These are phyloP conservation scores for Colletotrichum endophyticum DNA, from an alignment of 2,329 filamentous ascomycete genomes.

Conservation along the genomic window DNA sequence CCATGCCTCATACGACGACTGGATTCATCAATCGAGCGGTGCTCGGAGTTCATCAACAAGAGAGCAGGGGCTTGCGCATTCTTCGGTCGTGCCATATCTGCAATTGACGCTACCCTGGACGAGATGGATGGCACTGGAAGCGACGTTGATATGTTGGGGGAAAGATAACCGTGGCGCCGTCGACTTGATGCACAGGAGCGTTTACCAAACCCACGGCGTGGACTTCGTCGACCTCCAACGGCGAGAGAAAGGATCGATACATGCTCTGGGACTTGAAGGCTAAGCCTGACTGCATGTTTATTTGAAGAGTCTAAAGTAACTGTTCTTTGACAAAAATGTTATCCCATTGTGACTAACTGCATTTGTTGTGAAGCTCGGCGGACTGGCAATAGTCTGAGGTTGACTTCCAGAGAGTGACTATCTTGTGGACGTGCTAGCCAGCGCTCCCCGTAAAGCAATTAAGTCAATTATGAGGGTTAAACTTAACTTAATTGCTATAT, in stretches of 20 bases:
- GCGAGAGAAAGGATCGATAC: not conserved
- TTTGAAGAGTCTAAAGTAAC: fast-evolving
- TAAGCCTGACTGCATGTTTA: not conserved
- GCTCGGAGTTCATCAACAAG: not conserved
- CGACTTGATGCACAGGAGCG: not conserved
- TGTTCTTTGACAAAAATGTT: not conserved
- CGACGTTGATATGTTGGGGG: not conserved
- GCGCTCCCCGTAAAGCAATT: too few relatives aligned
- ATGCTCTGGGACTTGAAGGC: not conserved
- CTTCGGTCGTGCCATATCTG: not conserved
- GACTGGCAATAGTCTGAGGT: not conserved
- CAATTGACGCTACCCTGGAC: not conserved
- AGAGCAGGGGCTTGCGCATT: not conserved
- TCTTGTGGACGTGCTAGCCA: not conserved
- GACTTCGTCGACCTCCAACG: not conserved
- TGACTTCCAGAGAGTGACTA: not conserved
- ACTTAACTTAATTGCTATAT: too few relatives aligned
- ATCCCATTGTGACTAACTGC: not conserved
- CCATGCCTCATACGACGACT: not conserved
- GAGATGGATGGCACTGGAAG: not conserved
- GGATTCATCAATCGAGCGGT: not conserved
- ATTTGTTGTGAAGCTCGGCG: not conserved
- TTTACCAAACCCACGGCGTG: not conserved
- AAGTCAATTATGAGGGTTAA: too few relatives aligned
- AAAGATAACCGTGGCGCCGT: not conserved